Conservation (phyloP, 1,139 yeast species). For the Candida sanyaensis region DNA sequence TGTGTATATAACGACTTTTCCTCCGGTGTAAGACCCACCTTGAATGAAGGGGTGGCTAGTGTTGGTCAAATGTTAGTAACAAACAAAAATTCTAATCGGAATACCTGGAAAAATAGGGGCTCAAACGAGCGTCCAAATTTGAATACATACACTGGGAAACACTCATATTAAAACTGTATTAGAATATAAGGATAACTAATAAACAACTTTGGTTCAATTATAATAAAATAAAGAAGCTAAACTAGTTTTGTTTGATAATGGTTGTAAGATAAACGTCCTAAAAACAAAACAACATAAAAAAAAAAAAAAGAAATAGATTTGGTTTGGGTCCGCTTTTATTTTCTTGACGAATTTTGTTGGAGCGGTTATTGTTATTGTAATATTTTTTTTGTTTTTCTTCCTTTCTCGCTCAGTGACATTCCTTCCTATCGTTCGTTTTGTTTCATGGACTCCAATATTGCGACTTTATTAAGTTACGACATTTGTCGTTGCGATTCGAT, state of each 20-base stretch:
- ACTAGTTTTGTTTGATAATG: too few species aligned
- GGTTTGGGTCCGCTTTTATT: not conserved
- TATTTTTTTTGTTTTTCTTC: slow-evolving; percentile 1
- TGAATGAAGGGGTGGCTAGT: slow-evolving; percentile 28
- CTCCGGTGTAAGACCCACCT: slow-evolving; percentile 67
- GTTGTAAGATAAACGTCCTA: not conserved
- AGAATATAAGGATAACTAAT: not conserved
- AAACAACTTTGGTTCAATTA: not conserved
- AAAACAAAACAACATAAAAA: not conserved
- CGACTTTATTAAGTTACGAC: not conserved
- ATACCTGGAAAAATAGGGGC: not conserved
- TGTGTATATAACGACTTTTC: slow-evolving; percentile 76
- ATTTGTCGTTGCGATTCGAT: slow-evolving; percentile 1
- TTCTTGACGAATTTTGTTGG: not conserved
- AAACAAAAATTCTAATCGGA: slow-evolving; percentile 3
- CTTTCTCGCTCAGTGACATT: not conserved
- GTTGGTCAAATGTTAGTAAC: slow-evolving; percentile 7
- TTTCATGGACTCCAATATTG: not conserved
- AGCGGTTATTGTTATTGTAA: not conserved
- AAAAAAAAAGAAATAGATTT: not conserved
- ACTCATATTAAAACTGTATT: slow-evolving; percentile 20
- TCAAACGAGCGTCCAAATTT: not conserved
- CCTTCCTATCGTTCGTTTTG: not conserved
- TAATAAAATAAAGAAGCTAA: not conserved
- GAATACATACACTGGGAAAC: slow-evolving; percentile 28